Evolutionary conservation across 73 alveolate species (phyloP), one percentile per base, ranked within the genome.

Genomic region (Paramecium octaurelia): DNA sequence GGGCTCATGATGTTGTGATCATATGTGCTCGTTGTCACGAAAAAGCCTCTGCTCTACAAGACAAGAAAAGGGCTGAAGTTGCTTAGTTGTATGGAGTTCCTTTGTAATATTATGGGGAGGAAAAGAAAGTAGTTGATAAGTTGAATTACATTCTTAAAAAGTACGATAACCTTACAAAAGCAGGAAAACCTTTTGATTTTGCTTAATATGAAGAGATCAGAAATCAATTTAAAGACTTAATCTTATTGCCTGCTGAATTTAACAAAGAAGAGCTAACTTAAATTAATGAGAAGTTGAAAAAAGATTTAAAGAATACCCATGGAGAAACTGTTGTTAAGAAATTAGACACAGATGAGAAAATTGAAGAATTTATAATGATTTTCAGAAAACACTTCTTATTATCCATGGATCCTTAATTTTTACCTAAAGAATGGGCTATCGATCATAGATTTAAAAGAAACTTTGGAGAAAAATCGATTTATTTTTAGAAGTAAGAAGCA

Each of bases 11-110:
- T 93, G 98, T 98, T 21, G 97, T 97, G 18, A 93, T 98, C 20
- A 92, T 98, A 71, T 98, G 99, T 83, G 96, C 97, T 43, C 87
- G 94, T 36, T 98, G 99, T 84, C 99, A 98, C 92, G 99, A 98
- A 86, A 95, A 60, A 24, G 99, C 99, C 1, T 93, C 96, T 35
- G 96, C 94, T 91, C 92, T 85, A 16, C 92, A 97, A 70, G 98
- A 96, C 58, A 57, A 64, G 60, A 89, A 94, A 59, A 97, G 96
- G 73, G 85, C 84, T 77, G 88, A 96, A 73, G 85, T 98, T 23
- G 94, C 98, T 1, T 44, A 54, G 42, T 85, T 93, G 84, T 97
- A 95, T 94, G 90, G 94, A 20, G 96, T 97, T 11, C 99, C 99
- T 59, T 80, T 96, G 75, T 73, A 95, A 86, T 68, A 76, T 12